Conservation (phyloP, 1,139 yeast genomes). For the Scheffersomyces lignicola region DNA sequence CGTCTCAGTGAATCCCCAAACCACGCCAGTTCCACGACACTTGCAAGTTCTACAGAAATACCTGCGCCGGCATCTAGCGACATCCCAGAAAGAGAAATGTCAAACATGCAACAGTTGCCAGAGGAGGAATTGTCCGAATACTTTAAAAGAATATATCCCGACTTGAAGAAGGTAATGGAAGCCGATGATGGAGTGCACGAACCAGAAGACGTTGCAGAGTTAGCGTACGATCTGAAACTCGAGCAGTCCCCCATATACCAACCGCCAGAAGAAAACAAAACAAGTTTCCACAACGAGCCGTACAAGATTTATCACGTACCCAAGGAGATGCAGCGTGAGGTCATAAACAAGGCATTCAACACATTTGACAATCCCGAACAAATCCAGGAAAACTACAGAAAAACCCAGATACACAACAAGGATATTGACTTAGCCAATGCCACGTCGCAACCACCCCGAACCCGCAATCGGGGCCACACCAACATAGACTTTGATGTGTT, state of each 20-base stretch:
- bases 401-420: too few relatives aligned
- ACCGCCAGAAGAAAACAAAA: background rate
- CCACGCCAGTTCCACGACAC: too few relatives aligned
- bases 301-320: slow-evolving; percentile 8
- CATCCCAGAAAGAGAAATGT: too few relatives aligned
- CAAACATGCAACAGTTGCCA: slow-evolving; percentile 4
- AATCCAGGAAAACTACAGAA: too few relatives aligned
- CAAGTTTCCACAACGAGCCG: slow-evolving; percentile 8
- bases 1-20: too few relatives aligned
- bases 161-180: slow-evolving; percentile 6
- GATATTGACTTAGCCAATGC: too few relatives aligned
- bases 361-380: slow-evolving; percentile 15
- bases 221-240: too few relatives aligned
- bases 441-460: too few relatives aligned
- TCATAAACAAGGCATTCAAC: slow-evolving; percentile 12
- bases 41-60: too few relatives aligned
- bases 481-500: slow-evolving; percentile 1
- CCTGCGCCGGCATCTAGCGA: too few relatives aligned
- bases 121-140: slow-evolving; percentile 11
- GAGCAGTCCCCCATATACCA: too few relatives aligned
- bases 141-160: slow-evolving; percentile 12
- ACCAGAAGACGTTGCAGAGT: background rate
- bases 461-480: background rate
- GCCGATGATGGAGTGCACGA: background rate
- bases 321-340: slow-evolving; percentile 6